A percentile compares a stretch with the other conserved stretches of the same genome.
These are phyloP conservation scores for Phlebiopsis flavidoalba DNA, from an alignment of 768 basidiomycete species.

Conservation along the genomic window DNA sequence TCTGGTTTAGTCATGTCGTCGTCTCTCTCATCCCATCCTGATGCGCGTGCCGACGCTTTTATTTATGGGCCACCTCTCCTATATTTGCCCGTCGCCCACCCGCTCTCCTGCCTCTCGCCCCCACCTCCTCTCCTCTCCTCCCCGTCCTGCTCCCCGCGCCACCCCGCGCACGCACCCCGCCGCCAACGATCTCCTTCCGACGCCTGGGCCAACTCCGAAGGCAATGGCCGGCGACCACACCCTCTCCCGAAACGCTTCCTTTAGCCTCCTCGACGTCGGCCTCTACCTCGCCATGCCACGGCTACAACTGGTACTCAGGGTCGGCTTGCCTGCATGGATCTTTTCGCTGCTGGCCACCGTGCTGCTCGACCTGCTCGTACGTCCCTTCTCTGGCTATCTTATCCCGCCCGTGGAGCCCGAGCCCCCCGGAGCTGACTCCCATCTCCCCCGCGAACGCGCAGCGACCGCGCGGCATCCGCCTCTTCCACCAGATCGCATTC, in stretches of 20 bases:
- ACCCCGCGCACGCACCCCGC: not conserved
- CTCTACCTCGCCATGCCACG: constrained; percentile 32
- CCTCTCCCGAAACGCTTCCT: constrained; percentile 22
- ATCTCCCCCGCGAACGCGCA: constrained; percentile 7
- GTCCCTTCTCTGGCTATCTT: not conserved
- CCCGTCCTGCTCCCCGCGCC: not conserved
- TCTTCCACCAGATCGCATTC: constrained; percentile 43
- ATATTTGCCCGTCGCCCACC: not conserved
- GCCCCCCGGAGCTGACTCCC: not conserved
- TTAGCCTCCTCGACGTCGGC: constrained; percentile 20
- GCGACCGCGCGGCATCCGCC: constrained; percentile 33
- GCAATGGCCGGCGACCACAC: constrained; percentile 21
- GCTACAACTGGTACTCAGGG: constrained; percentile 47
- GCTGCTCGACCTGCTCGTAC: constrained; percentile 28
- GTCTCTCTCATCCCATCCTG: not conserved
- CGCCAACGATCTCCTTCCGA: not conserved
- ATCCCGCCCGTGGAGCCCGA: not conserved
- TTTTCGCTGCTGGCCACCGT: constrained; percentile 32
- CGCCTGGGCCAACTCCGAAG: not conserved
- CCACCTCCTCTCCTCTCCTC: not conserved
- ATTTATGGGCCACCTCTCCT: not conserved
- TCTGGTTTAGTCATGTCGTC: not conserved
- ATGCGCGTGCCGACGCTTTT: constrained; percentile 5
- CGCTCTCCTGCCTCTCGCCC: not conserved
- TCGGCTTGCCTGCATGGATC: constrained; percentile 44